Conservation (phyloP, 2,329 filamentous ascomycete species). For the Dothistroma pini region DNA sequence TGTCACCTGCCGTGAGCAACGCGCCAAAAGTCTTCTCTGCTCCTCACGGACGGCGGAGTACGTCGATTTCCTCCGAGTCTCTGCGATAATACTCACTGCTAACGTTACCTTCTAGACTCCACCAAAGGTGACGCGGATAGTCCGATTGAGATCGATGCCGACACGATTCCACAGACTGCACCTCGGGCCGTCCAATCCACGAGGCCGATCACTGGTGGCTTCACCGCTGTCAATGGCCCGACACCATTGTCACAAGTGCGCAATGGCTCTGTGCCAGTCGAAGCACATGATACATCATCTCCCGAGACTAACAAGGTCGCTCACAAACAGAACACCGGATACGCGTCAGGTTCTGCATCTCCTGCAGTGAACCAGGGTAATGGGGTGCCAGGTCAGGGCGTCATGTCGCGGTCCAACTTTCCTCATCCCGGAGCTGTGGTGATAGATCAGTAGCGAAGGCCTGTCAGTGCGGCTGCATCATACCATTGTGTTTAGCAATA, state of each 20-base stretch:
- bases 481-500: background rate
- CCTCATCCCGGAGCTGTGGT: conserved; percentile 8
- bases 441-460: conserved; percentile 1
- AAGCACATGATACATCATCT: background rate
- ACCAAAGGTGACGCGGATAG: conserved; percentile 1
- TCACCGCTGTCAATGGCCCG: conserved; percentile 8
- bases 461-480: background rate
- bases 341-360: conserved; percentile 4
- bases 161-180: background rate
- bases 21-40: background rate
- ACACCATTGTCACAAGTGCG: background rate
- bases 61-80: background rate
- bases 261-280: background rate
- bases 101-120: background rate
- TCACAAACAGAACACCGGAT: conserved; percentile 1
- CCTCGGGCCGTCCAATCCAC: background rate
- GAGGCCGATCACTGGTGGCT: background rate
- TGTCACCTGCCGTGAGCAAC: background rate
- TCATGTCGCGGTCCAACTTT: conserved; percentile 6
- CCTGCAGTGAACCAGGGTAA: conserved; percentile 3
- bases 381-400: background rate
- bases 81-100: background rate
- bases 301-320: conserved; percentile 14
- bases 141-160: conserved; percentile 7
- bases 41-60: background rate